Evolutionary conservation across 2,329 filamentous ascomycete genomes (phyloP).

Genomic region (Raffaelea ambrosiae): DNA sequence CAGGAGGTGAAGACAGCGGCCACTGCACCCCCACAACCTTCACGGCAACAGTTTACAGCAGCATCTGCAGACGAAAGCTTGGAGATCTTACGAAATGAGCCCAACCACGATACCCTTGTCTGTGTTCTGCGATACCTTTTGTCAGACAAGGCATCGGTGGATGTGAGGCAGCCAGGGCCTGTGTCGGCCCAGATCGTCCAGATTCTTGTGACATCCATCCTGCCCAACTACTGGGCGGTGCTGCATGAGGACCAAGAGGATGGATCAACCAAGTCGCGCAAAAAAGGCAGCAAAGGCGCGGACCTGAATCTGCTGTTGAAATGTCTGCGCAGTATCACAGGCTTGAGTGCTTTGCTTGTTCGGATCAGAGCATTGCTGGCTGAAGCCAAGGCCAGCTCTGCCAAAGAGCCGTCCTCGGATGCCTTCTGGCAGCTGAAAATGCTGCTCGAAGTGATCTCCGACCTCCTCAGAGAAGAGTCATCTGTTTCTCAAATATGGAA

Average conservation of each 20-base stretch:
- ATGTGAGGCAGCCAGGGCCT: constrained; percentile 55
- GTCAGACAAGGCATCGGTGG: constrained; percentile 30
- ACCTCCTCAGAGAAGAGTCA: constrained; percentile 29
- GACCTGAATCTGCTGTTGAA: constrained; percentile 45
- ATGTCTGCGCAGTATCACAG: constrained; percentile 65
- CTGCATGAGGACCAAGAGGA: constrained; percentile 38
- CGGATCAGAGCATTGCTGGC: constrained; percentile 56
- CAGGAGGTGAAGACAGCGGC: constrained; percentile 22
- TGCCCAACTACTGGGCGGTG: constrained; percentile 74
- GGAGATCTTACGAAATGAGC: constrained; percentile 52
- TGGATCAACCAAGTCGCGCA: constrained; percentile 7
- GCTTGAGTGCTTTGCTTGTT: constrained; percentile 68
- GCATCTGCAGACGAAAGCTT: constrained; percentile 42
- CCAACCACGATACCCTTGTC: constrained; percentile 48
- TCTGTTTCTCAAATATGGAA: constrained; percentile 30
- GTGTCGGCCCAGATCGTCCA: constrained; percentile 67
- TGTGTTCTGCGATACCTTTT: constrained; percentile 44
- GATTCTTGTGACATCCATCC: constrained; percentile 61
- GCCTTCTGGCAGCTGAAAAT: constrained; percentile 33
- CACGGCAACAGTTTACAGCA: constrained; percentile 4
- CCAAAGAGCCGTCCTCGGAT: constrained; percentile 16
- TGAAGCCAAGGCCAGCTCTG: constrained; percentile 30
- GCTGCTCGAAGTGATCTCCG: constrained; percentile 34
- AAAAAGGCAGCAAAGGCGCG: constrained; percentile 6
- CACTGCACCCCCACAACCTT: not conserved